Conservation (phyloP, 2,329 filamentous ascomycete genomes). For the Lachnellula suecica region DNA sequence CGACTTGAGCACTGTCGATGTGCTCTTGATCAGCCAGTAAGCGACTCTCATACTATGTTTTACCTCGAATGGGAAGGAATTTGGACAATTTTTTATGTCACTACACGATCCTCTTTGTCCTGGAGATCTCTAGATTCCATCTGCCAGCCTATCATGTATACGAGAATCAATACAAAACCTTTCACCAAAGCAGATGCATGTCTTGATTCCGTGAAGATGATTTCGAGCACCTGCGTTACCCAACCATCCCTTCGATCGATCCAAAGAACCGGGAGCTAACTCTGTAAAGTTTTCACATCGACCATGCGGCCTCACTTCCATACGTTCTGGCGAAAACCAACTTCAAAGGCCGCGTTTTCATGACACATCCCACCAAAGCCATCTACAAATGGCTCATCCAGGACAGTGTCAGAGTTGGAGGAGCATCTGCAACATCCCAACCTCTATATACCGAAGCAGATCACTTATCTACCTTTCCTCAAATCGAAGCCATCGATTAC, state of each 20-base stretch:
- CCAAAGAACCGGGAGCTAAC: slow-evolving; percentile 18
- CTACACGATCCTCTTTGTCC: not conserved
- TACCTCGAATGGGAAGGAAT: not conserved
- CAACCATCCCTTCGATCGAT: not conserved
- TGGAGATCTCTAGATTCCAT: not conserved
- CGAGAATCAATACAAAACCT: slow-evolving; percentile 46
- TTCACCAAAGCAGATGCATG: slow-evolving; percentile 32
- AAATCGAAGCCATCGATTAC: slow-evolving; percentile 97
- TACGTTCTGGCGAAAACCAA: slow-evolving; percentile 98
- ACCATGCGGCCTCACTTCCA: slow-evolving; percentile 97
- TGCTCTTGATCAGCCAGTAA: slow-evolving; percentile 99
- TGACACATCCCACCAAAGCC: slow-evolving; percentile 98
- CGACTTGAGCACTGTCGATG: slow-evolving; percentile 93
- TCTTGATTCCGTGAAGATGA: slow-evolving; percentile 35
- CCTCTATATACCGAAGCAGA: slow-evolving; percentile 94
- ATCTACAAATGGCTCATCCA: slow-evolving; percentile 99
- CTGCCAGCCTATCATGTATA: slow-evolving; percentile 30
- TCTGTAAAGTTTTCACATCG: slow-evolving; percentile 84
- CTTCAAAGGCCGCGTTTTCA: slow-evolving; percentile 94
- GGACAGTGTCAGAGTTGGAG: slow-evolving; percentile 89
- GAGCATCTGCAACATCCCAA: slow-evolving; percentile 64
- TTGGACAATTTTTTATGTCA: not conserved
- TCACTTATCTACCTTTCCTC: slow-evolving; percentile 86
- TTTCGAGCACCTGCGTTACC: slow-evolving; percentile 27
- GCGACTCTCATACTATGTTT: slow-evolving; percentile 41